Base-by-base conservation (phyloP, 2,329 filamentous ascomycete genomes). In the Diaporthe aspalathi region DNA sequence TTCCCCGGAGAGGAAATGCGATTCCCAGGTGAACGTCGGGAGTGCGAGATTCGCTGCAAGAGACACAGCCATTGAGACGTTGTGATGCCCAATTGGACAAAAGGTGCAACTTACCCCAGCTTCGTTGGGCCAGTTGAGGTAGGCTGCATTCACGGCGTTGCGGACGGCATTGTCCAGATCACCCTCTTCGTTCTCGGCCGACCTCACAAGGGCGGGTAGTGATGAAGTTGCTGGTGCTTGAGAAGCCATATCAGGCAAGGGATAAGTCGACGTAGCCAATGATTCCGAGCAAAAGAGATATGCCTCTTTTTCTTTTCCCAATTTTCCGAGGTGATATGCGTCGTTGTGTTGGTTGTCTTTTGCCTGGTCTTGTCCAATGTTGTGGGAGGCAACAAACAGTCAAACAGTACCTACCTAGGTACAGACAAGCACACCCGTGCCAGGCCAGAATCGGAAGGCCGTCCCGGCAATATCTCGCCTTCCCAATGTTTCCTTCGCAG, bases 71-170 rank as follows among this genome's bases (percentile, higher is more conserved):
- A 22, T 49, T 27, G 20, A n/a, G 20, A 47, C 27, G 1, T 24
- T 22, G 6, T 20, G 3, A 24, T 12, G 1, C 11, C 11, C 22
- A 11, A 43, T 2, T 6, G 7, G 0, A 2, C 35, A 8, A 14
- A 20, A 24, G 7, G 40, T 0, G 32, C 14, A n/a, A 76, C 81
- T 75, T 78, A 85, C 84, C 1, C 82, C 85, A 6, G 84, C 84
- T 72, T 85, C 81, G 22, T 86, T 86, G 8, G 85, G 85, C 85
- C 85, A 87, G 6, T 82, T 77, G 47, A 79, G 80, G 77, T 82
- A 86, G 2, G 79, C 76, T 47, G 78, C 74, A 5, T 75, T 75
- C 4, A 22, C n/a, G 7, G 76, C 67, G 29, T 75, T 74, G 35
- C 72, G 29, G 49, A 67, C 45, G 50, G 62, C 68, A 9, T 29